A percentile compares a stretch with the other conserved stretches of the same genome.
These are phyloP conservation scores for Metschnikowia gruessii DNA, from an alignment of 805 yeast genomes.

Conservation along the genomic window DNA sequence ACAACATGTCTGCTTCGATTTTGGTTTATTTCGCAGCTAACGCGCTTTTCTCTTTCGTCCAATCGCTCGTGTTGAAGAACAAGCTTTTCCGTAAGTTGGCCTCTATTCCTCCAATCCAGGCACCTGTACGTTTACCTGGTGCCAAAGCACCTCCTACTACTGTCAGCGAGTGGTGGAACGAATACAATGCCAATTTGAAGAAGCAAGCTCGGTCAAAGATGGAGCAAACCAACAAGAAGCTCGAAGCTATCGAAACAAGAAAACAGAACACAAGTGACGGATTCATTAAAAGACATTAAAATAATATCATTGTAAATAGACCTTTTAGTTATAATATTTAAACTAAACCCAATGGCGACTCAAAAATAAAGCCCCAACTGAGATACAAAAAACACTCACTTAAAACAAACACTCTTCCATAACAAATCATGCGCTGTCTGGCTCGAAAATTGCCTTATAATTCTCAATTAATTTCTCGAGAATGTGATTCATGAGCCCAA, in stretches of 20 bases:
- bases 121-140: conserved; percentile 42
- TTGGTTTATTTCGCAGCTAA: conserved; percentile 83
- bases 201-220: conserved; percentile 34
- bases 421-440: not conserved
- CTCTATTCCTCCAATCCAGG: conserved; percentile 60
- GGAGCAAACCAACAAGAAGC: conserved; percentile 34
- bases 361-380: too few relatives aligned
- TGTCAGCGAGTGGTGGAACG: conserved; percentile 37
- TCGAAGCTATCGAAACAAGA: conserved; percentile 38
- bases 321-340: not conserved
- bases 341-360: not conserved
- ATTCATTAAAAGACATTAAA: conserved; percentile 40
- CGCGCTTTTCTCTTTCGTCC: conserved; percentile 69
- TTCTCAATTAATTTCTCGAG: conserved; percentile 49
- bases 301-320: conserved; percentile 3
- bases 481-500: conserved; percentile 54
- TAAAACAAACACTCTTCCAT: not conserved
- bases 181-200: conserved; percentile 31
- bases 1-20: conserved; percentile 80
- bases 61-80: conserved; percentile 63
- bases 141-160: conserved; percentile 31
- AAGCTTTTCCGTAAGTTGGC: conserved; percentile 53
- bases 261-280: conserved; percentile 29
- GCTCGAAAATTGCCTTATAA: conserved; percentile 28
- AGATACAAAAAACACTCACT: not conserved